Conservation (phyloP, 2,329 filamentous ascomycete genomes). For the Dactylellina leptospora region DNA sequence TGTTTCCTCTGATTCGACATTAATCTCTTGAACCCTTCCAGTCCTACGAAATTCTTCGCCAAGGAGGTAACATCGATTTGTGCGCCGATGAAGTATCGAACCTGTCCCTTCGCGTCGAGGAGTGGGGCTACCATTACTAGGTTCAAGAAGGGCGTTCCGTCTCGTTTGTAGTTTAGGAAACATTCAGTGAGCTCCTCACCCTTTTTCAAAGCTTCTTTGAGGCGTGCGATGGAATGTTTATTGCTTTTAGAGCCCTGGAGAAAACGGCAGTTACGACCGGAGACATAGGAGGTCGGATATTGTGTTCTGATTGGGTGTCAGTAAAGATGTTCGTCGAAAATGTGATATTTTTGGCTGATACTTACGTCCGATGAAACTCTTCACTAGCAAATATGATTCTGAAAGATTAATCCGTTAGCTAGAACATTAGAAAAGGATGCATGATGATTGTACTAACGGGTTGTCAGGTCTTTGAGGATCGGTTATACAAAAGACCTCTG, state of each 20-base stretch:
- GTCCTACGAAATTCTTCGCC: conserved; percentile 71
- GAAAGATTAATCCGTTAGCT: conserved; percentile 23
- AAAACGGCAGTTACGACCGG: conserved; percentile 81
- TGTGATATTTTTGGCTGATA: conserved; percentile 71
- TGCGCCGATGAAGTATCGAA: conserved; percentile 76
- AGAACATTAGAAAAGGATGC: conserved; percentile 76
- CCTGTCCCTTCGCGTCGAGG: conserved; percentile 71
- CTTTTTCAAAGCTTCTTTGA: conserved; percentile 69
- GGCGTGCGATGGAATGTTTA: conserved; percentile 68
- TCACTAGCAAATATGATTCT: conserved; percentile 42
- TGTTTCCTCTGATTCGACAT: conserved; percentile 59
- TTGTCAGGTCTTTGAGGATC: conserved; percentile 78
- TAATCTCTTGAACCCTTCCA: conserved; percentile 69
- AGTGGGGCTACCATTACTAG: conserved; percentile 77
- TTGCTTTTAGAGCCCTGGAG: conserved; percentile 79
- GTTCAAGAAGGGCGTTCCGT: conserved; percentile 80
- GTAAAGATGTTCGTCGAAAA: neutral
- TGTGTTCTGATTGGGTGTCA: conserved; percentile 68
- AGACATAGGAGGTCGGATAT: conserved; percentile 76
- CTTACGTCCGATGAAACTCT: conserved; percentile 39
- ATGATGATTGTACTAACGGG: conserved; percentile 66
- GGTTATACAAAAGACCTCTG: conserved; percentile 79
- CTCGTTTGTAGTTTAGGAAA: conserved; percentile 79
- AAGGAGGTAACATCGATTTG: conserved; percentile 76
- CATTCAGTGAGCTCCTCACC: conserved; percentile 78